Percentiles rank a stretch among this genome's conserved stretches.
Evolutionary conservation across 768 basidiomycete species (phyloP).

Genomic region (Podaxis mareebaensis): DNA sequence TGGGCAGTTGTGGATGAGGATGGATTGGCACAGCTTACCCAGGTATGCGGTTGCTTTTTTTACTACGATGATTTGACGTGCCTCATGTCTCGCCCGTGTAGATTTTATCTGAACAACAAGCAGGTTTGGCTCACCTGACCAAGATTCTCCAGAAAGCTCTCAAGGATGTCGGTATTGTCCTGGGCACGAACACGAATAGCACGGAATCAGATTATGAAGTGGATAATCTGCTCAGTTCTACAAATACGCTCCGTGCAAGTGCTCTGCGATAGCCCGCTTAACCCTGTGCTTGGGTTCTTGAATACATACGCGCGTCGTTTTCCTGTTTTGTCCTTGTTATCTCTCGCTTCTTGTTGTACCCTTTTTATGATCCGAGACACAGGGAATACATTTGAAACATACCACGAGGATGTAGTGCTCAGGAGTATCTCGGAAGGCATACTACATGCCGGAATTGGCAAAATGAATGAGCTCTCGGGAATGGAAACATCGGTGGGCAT

Average conservation of each 20-base stretch:
- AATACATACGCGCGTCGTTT: neutral
- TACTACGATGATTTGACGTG: constrained; percentile 12
- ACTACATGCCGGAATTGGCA: neutral
- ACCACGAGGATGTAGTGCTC: neutral
- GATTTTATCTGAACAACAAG: constrained; percentile 79
- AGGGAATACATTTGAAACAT: neutral
- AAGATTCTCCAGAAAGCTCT: constrained; percentile 66
- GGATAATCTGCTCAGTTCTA: constrained; percentile 36
- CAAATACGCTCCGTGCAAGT: constrained; percentile 37
- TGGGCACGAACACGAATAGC: constrained; percentile 39
- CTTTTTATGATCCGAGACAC: neutral
- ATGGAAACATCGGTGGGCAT: too few species aligned
- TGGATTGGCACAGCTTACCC: constrained; percentile 72
- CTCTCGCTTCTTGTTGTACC: neutral
- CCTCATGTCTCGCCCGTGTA: constrained; percentile 26
- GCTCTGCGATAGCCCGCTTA: constrained; percentile 29
- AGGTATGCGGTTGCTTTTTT: constrained; percentile 43
- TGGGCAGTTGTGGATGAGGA: constrained; percentile 91
- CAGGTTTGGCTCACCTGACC: constrained; percentile 77
- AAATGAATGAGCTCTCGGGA: neutral
- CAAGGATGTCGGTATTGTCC: constrained; percentile 67
- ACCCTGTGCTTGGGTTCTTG: neutral
- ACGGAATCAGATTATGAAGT: constrained; percentile 23
- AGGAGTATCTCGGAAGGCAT: neutral
- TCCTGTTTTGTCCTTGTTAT: neutral